Percentiles rank a stretch among this genome's conserved stretches.
These are phyloP conservation scores for Kuraishia floccosa DNA, from an alignment of 805 yeast genomes.

Conservation along the genomic window DNA sequence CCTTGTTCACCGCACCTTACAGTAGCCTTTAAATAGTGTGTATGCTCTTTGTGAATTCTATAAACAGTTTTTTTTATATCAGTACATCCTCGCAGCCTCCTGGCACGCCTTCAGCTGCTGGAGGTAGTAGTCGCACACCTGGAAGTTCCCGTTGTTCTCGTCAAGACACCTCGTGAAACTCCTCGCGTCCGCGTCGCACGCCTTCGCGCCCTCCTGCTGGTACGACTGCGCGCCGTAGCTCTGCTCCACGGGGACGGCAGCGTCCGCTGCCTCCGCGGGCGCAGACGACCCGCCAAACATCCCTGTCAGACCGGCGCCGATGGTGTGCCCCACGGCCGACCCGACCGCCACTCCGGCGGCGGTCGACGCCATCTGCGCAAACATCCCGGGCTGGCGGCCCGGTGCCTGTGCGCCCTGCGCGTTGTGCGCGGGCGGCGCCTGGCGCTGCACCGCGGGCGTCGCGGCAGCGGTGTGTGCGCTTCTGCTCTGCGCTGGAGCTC, in stretches of 20 bases:
- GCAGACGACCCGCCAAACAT: constrained; percentile 74
- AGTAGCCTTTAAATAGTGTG: constrained; percentile 7
- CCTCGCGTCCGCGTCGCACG: constrained; percentile 91
- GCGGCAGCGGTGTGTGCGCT: constrained; percentile 73
- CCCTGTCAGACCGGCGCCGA: constrained; percentile 89
- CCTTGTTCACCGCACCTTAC: constrained; percentile 14
- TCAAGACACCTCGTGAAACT: constrained; percentile 91
- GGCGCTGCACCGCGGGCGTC: constrained; percentile 28
- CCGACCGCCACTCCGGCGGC: constrained; percentile 99
- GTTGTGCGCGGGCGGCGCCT: constrained; percentile 40
- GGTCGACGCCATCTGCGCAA: constrained; percentile 96
- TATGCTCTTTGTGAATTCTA: not conserved
- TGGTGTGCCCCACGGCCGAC: constrained; percentile 91
- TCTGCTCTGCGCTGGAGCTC: constrained; percentile 48
- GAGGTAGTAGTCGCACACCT: constrained; percentile 91
- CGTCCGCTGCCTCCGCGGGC: constrained; percentile 27
- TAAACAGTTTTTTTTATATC: constrained; percentile 9
- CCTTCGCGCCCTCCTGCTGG: constrained; percentile 31
- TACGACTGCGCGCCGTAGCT: constrained; percentile 23
- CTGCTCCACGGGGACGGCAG: constrained; percentile 25
- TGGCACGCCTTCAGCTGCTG: constrained; percentile 98
- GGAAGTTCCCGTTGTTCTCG: constrained; percentile 92
- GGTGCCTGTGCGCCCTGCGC: constrained; percentile 33
- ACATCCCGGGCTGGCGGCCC: constrained; percentile 70
- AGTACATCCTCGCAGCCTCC: constrained; percentile 80